phyloP scores from a whole-genome alignment of 1,139 yeast species.

The Candida sp. region DNA sequence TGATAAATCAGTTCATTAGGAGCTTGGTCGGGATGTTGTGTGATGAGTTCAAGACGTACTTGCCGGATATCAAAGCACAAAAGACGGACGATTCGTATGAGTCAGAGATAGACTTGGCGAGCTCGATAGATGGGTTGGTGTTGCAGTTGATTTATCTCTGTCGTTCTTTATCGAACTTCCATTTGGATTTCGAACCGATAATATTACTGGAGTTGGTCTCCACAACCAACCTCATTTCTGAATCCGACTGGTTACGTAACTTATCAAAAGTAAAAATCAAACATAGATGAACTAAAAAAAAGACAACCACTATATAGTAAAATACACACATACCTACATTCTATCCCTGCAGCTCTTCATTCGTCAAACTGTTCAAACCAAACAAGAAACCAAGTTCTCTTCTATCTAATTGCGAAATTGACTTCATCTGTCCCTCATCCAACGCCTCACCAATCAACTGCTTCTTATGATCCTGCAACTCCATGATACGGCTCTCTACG shows the following conservation, averaged over 20 bases:
- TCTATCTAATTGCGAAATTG: slow-evolving; percentile 67
- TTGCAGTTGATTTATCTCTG: slow-evolving; percentile 80
- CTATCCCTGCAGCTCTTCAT: too few relatives aligned
- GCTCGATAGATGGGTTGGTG: slow-evolving; percentile 63
- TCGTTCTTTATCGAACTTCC: slow-evolving; percentile 71
- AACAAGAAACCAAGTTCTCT: slow-evolving; percentile 80
- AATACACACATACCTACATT: not conserved
- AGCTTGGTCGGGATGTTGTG: slow-evolving; percentile 33
- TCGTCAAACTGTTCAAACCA: slow-evolving; percentile 54
- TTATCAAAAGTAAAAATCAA: slow-evolving; percentile 37
- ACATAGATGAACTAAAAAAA: slow-evolving; percentile 23
- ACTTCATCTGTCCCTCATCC: slow-evolving; percentile 70
- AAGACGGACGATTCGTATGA: slow-evolving; percentile 18
- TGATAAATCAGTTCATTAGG: slow-evolving; percentile 37
- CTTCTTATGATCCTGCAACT: slow-evolving; percentile 74
- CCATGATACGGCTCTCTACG: slow-evolving; percentile 86
- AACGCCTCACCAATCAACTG: slow-evolving; percentile 80
- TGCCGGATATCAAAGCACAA: slow-evolving; percentile 22
- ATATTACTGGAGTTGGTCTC: slow-evolving; percentile 43
- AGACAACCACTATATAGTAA: not conserved
- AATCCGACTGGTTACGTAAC: slow-evolving; percentile 41
- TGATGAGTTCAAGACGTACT: slow-evolving; percentile 26
- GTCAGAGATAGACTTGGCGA: slow-evolving; percentile 34
- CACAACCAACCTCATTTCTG: slow-evolving; percentile 25
- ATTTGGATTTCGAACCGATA: slow-evolving; percentile 64